Conservation (phyloP, 2,329 filamentous ascomycete species). For the Penicillium sp. region DNA sequence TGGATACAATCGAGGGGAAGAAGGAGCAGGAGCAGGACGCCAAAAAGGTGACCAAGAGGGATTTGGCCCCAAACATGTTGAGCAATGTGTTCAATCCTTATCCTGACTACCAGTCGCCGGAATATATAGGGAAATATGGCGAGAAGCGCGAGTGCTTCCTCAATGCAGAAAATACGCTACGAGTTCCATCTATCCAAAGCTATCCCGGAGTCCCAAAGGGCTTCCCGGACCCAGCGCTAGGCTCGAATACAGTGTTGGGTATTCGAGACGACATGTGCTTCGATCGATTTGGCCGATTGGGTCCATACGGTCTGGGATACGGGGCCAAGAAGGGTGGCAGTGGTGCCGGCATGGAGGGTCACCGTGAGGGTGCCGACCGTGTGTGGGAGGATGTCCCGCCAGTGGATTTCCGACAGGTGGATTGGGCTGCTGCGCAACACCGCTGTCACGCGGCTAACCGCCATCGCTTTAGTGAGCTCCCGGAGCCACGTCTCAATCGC, state of each 20-base stretch:
- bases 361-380: slow-evolving; percentile 73
- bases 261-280: slow-evolving; percentile 87
- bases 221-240: slow-evolving; percentile 79
- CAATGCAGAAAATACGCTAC: slow-evolving; percentile 62
- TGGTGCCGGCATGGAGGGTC: slow-evolving; percentile 80
- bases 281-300: slow-evolving; percentile 82
- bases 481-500: slow-evolving; percentile 35
- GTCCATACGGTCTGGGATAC: slow-evolving; percentile 88
- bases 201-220: slow-evolving; percentile 77
- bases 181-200: slow-evolving; percentile 67
- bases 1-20: slow-evolving; percentile 17
- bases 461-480: slow-evolving; percentile 59
- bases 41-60: slow-evolving; percentile 19
- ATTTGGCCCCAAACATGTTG: slow-evolving; percentile 34
- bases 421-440: slow-evolving; percentile 76
- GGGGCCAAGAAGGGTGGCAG: slow-evolving; percentile 73
- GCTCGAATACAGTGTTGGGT: slow-evolving; percentile 79
- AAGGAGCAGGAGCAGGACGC: slow-evolving; percentile 26
- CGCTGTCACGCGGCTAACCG: slow-evolving; percentile 70
- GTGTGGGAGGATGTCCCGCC: slow-evolving; percentile 71
- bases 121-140: slow-evolving; percentile 57
- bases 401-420: slow-evolving; percentile 72
- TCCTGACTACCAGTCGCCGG: slow-evolving; percentile 58
- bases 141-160: slow-evolving; percentile 74
- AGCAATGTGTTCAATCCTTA: slow-evolving; percentile 67